These are phyloP conservation scores for Acaromyces ingoldii DNA, from an alignment of 1,284 basidiomycete genomes.

Conservation along the genomic window DNA sequence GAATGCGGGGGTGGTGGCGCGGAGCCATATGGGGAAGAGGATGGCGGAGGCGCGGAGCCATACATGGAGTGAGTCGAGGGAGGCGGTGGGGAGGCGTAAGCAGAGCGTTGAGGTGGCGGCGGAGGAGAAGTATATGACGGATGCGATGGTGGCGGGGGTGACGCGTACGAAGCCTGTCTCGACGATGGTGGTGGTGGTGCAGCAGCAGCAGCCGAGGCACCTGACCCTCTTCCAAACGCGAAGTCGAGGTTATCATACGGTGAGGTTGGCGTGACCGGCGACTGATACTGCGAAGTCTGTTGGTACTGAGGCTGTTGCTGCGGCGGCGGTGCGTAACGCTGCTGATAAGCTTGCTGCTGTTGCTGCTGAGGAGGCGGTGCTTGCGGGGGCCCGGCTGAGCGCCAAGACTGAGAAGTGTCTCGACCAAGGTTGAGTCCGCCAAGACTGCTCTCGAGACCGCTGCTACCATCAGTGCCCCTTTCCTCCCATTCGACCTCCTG, in stretches of 20 bases:
- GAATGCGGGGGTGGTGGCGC: neutral
- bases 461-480: conserved; percentile 55
- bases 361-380: conserved; percentile 8
- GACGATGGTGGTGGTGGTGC: conserved; percentile 1
- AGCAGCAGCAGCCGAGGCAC: neutral
- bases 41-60: neutral
- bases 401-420: too few species aligned
- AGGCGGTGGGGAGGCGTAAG: neutral
- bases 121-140: neutral
- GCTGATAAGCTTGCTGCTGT: too few species aligned
- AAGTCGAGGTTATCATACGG: conserved; percentile 1
- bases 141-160: neutral
- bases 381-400: neutral
- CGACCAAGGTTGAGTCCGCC: too few species aligned
- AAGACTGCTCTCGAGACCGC: too few species aligned
- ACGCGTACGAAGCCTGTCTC: too few species aligned
- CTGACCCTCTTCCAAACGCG: conserved; percentile 1
- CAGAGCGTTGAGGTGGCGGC: neutral
- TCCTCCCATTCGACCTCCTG: conserved; percentile 69
- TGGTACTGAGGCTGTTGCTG: too few species aligned
- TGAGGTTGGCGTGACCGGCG: too few species aligned
- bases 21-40: neutral
- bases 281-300: too few species aligned
- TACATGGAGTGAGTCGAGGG: neutral
- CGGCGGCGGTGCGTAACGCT: too few species aligned